Base-by-base conservation (phyloP, 257 asterid species). In the Lantana camara region DNA sequence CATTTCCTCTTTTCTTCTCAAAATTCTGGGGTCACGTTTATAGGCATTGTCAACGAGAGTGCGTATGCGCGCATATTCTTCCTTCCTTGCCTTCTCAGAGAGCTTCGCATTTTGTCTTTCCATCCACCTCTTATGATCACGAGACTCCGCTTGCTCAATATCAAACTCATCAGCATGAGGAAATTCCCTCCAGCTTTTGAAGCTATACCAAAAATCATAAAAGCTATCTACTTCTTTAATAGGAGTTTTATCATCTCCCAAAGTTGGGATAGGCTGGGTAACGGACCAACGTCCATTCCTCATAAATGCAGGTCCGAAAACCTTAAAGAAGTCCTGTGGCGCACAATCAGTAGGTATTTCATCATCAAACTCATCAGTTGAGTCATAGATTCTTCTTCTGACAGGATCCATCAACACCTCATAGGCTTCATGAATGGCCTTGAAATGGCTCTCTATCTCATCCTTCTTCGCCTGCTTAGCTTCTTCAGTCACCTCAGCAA, bases 241-340 rank as follows among this genome's bases (percentile, higher is more conserved):
- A 0, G 86, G 46, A 17, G 95, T 81, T 15, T 68, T 80, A 15
- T 94, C 97, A 80, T 90, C 90, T 58, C 99, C 97, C 66, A 94
- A 66, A 46, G 78, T 51, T 1, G 96, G 97, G 56, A 90, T 47
- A 34, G 91, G 90, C 64, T 79, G 90, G 68, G 38, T 67, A 12
- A 90, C 87, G 11, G 99, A 94, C 99, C 99, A 94, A 4, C 97
- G 95, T 0, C 99, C 99, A 73, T 94, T 94, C 82, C 99, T 87
- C 83, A 90, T 57, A 64, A 94, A 94, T 9, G 96, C 97, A 46
- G 99, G 99, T 64, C 97, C 97, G 59, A 77, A 94, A 61, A 94
- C 96, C 85, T 86, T 94, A 72, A 79, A 94, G 74, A 94, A 90
- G 60, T 94, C 99, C 70, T 85, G 95, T 2, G 97, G 95, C 4